A percentile compares a stretch with the other conserved stretches of the same genome.
phyloP scores from a whole-genome alignment of 371 early-diverging fungal genomes.

The Mucor velutinosus region DNA sequence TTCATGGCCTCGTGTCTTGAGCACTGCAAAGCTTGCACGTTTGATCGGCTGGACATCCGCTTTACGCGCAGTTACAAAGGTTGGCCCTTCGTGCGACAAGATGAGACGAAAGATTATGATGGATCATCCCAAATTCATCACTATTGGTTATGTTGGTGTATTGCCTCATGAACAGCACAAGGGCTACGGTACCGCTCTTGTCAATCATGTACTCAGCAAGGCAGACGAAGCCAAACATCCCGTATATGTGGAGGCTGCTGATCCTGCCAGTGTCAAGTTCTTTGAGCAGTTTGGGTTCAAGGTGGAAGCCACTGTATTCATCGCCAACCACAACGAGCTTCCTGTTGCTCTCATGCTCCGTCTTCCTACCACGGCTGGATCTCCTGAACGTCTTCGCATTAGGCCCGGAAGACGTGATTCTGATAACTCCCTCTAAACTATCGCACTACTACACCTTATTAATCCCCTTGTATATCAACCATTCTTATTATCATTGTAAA shows the following conservation, averaged over 20 bases:
- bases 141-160: slow-evolving; percentile 46
- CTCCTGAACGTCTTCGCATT: slow-evolving; percentile 35
- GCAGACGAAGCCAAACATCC: slow-evolving; percentile 88
- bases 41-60: slow-evolving; percentile 41
- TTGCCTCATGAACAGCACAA: slow-evolving; percentile 50
- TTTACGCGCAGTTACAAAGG: slow-evolving; percentile 31
- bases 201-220: slow-evolving; percentile 35
- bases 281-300: slow-evolving; percentile 51
- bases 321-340: slow-evolving; percentile 21
- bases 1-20: slow-evolving; percentile 34
- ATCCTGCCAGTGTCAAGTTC: slow-evolving; percentile 81
- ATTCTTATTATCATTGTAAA: neutral
- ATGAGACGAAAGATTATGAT: slow-evolving; percentile 37
- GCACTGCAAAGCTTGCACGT: slow-evolving; percentile 34
- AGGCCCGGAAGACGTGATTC: slow-evolving; percentile 47
- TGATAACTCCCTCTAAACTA: slow-evolving; percentile 11
- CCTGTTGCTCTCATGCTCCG: slow-evolving; percentile 45
- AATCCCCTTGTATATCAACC: neutral
- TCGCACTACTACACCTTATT: neutral
- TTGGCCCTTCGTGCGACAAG: slow-evolving; percentile 38
- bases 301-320: slow-evolving; percentile 26
- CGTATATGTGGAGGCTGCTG: slow-evolving; percentile 75
- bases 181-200: slow-evolving; percentile 41
- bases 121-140: slow-evolving; percentile 27
- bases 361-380: slow-evolving; percentile 13